These are phyloP conservation scores for Scedosporium apiospermum DNA, from an alignment of 2,329 filamentous ascomycete genomes.

Conservation along the genomic window DNA sequence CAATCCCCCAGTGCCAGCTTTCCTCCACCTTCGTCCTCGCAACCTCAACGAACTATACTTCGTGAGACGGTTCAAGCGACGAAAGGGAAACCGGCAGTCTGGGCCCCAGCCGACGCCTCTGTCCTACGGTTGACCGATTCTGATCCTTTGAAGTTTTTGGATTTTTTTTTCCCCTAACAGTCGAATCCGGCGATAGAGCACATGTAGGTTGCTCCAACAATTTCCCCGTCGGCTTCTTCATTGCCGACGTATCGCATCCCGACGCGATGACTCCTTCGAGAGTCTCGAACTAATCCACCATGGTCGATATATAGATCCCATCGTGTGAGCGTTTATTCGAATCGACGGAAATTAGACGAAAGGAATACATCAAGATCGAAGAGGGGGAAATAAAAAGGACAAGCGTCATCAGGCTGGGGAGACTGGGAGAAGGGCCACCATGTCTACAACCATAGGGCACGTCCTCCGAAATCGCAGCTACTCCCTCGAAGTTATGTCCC, in stretches of 20 bases:
- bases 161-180: neutral
- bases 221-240: neutral
- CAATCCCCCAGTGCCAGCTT: neutral
- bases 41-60: neutral
- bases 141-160: neutral
- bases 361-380: neutral
- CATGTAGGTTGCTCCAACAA: neutral
- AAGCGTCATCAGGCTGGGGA: conserved; percentile 5
- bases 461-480: conserved; percentile 7
- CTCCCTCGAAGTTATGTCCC: neutral
- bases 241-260: neutral
- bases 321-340: neutral
- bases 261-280: neutral
- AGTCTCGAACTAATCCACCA: neutral
- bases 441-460: conserved; percentile 43
- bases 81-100: neutral
- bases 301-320: neutral
- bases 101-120: neutral
- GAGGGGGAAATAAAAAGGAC: neutral
- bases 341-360: neutral
- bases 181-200: neutral
- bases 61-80: neutral
- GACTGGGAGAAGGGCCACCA: conserved; percentile 17
- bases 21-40: neutral
- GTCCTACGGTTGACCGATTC: neutral